Percentiles rank a stretch among this genome's conserved stretches.
Evolutionary conservation across 257 asterid species (phyloP).

Genomic region (Capsicum chinense): DNA sequence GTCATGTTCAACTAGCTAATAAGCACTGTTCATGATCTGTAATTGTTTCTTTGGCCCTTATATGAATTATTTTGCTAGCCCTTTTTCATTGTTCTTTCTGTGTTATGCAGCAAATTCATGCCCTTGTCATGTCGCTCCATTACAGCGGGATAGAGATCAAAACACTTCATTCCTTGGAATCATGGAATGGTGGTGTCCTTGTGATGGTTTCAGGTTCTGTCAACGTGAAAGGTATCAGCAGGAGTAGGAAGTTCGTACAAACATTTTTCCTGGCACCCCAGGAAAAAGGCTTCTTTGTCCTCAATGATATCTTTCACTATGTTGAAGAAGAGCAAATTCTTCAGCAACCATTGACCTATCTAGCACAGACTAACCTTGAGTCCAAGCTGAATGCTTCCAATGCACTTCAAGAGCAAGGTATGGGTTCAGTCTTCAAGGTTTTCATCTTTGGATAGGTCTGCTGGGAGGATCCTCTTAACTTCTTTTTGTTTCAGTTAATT

Average conservation of each 20-base stretch:
- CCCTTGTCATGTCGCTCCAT: slow-evolving; percentile 73
- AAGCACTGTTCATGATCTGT: slow-evolving; percentile 5
- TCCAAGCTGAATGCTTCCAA: slow-evolving; percentile 57
- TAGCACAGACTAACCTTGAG: slow-evolving; percentile 68
- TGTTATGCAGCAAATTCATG: slow-evolving; percentile 84
- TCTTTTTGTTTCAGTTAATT: neutral
- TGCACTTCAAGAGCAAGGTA: slow-evolving; percentile 74
- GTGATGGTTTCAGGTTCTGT: slow-evolving; percentile 95
- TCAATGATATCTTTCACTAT: slow-evolving; percentile 87
- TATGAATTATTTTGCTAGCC: slow-evolving; percentile 1
- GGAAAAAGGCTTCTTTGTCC: slow-evolving; percentile 84
- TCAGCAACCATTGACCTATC: slow-evolving; percentile 73
- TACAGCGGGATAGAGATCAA: slow-evolving; percentile 79
- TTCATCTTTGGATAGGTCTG: neutral
- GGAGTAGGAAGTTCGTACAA: slow-evolving; percentile 82
- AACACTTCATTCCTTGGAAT: slow-evolving; percentile 89
- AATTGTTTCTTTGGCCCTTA: neutral
- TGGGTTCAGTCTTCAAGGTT: slow-evolving; percentile 25
- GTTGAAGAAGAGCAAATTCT: slow-evolving; percentile 71
- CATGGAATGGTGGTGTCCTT: slow-evolving; percentile 91
- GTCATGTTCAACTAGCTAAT: slow-evolving; percentile 17
- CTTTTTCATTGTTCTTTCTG: slow-evolving; percentile 24
- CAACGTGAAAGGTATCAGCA: slow-evolving; percentile 56
- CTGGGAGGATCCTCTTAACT: neutral
- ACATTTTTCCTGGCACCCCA: slow-evolving; percentile 98